Evolutionary conservation across 768 basidiomycete species (phyloP).

Genomic region (Termitomyces sp.): DNA sequence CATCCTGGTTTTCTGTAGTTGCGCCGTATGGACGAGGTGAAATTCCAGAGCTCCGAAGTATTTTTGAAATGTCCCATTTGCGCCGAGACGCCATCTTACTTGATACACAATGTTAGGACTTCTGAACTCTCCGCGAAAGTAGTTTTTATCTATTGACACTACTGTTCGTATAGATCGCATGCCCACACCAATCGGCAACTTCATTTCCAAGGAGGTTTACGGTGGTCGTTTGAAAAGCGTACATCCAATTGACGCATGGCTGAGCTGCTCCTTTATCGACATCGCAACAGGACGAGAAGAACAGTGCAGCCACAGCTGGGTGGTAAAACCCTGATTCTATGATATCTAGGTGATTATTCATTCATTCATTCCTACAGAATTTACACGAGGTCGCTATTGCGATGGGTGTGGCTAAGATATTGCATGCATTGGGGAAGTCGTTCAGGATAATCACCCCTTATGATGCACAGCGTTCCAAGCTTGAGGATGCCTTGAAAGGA

Average conservation of each 20-base stretch:
- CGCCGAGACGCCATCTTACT: slow-evolving; percentile 36
- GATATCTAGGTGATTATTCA: background rate
- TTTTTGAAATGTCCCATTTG: slow-evolving; percentile 58
- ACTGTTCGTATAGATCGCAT: slow-evolving; percentile 42
- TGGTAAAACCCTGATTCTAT: slow-evolving; percentile 18
- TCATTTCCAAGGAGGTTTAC: slow-evolving; percentile 60
- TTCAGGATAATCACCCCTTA: slow-evolving; percentile 72
- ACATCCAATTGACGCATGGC: slow-evolving; percentile 29
- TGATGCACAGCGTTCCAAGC: slow-evolving; percentile 52
- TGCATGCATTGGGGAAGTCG: slow-evolving; percentile 29
- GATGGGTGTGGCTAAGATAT: slow-evolving; percentile 24
- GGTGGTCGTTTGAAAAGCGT: slow-evolving; percentile 38
- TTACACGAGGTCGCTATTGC: slow-evolving; percentile 40
- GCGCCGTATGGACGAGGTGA: slow-evolving; percentile 58
- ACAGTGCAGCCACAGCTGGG: slow-evolving; percentile 28
- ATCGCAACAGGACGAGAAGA: slow-evolving; percentile 27
- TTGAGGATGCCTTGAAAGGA: slow-evolving; percentile 45
- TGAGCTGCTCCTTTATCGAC: slow-evolving; percentile 56
- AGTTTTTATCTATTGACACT: background rate
- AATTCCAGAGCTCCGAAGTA: slow-evolving; percentile 43
- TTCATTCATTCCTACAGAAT: slow-evolving; percentile 36
- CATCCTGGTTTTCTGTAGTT: slow-evolving; percentile 32
- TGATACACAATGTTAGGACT: slow-evolving; percentile 52
- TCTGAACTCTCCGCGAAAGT: background rate
- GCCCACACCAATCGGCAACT: slow-evolving; percentile 55